A percentile compares a stretch with the other conserved stretches of the same genome.
Evolutionary conservation across 2,329 filamentous ascomycete species (phyloP).

Genomic region (Bipolaris cookei): DNA sequence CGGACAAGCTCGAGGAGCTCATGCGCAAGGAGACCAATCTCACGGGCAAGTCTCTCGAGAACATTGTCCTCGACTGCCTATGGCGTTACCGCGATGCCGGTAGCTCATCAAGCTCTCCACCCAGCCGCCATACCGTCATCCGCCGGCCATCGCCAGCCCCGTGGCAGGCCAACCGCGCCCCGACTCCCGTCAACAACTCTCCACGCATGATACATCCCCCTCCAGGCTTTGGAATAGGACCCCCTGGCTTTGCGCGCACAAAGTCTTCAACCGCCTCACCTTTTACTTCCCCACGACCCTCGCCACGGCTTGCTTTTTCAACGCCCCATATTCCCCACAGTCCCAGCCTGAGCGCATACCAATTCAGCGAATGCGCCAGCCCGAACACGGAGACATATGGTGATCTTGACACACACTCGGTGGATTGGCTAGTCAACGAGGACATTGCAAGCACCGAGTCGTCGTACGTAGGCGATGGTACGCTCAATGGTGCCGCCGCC

Average conservation of each 20-base stretch:
- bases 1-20: constrained; percentile 86
- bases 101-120: constrained; percentile 72
- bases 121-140: constrained; percentile 86
- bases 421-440: constrained; percentile 93
- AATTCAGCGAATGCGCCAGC: constrained; percentile 78
- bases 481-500: constrained; percentile 78
- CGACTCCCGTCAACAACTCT: constrained; percentile 81
- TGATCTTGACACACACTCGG: constrained; percentile 90
- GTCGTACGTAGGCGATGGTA: constrained; percentile 70
- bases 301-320: constrained; percentile 86
- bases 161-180: constrained; percentile 78
- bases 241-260: constrained; percentile 75
- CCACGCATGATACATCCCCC: constrained; percentile 82
- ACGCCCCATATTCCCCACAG: constrained; percentile 92
- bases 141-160: constrained; percentile 90
- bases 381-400: constrained; percentile 86
- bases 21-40: constrained; percentile 79
- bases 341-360: constrained; percentile 91
- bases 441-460: constrained; percentile 84
- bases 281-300: constrained; percentile 91
- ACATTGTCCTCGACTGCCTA: constrained; percentile 86
- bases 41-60: constrained; percentile 79
- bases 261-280: constrained; percentile 80
- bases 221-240: constrained; percentile 75
- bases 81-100: constrained; percentile 78